phyloP scores from a whole-genome alignment of 1,284 basidiomycete species.

The Cystobasidiaceae sp. region DNA sequence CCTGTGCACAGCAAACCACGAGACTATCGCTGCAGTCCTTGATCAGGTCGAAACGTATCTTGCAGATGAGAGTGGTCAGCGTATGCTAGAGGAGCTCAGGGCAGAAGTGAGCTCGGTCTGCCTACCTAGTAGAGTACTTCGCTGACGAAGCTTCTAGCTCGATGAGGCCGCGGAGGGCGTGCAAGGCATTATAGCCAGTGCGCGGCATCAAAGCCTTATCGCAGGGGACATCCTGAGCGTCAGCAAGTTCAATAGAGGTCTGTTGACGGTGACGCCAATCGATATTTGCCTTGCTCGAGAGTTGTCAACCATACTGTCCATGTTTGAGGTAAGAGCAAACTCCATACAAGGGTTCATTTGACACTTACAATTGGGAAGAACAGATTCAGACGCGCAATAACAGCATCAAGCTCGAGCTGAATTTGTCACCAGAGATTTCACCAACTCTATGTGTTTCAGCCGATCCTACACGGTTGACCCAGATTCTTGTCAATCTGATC shows the following conservation, averaged over 20 bases:
- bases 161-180: conserved; percentile 22
- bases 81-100: background rate
- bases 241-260: conserved; percentile 26
- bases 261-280: conserved; percentile 25
- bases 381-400: conserved; percentile 16
- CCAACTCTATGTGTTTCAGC: conserved; percentile 17
- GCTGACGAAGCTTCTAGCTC: background rate
- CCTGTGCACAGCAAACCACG: conserved; percentile 8
- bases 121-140: background rate
- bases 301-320: conserved; percentile 9
- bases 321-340: conserved; percentile 22
- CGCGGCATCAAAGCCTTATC: conserved; percentile 27
- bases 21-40: conserved; percentile 5
- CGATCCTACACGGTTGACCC: conserved; percentile 38
- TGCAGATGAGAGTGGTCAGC: background rate
- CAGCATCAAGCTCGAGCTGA: conserved; percentile 6
- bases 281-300: conserved; percentile 18
- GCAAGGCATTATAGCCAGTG: conserved; percentile 27
- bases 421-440: background rate
- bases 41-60: background rate
- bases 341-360: background rate
- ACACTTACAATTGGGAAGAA: background rate
- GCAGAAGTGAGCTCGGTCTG: background rate
- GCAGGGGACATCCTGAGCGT: conserved; percentile 25
- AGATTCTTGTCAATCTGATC: conserved; percentile 40